A percentile compares a stretch with the other conserved stretches of the same genome.
These are phyloP conservation scores for Leucaena leucocephala DNA, from an alignment of 306 rosid species.

Conservation along the genomic window DNA sequence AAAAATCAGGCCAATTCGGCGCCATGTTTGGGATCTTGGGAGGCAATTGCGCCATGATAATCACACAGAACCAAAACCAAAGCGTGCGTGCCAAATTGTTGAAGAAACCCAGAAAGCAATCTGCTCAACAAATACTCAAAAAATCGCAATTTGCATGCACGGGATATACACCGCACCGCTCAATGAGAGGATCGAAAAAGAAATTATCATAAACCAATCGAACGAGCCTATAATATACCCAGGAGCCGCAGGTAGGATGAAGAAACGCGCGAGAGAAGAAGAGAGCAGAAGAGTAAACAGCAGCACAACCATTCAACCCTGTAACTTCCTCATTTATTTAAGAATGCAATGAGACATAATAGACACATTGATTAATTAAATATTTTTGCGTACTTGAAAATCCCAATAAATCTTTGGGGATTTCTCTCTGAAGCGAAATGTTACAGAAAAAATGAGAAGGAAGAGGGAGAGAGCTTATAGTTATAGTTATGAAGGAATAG, in stretches of 20 bases:
- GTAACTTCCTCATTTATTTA: background rate
- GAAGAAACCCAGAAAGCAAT: background rate
- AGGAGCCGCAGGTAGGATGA: conserved; percentile 27
- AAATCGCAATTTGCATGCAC: conserved; percentile 21
- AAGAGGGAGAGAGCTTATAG: too few relatives aligned
- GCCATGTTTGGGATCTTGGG: conserved; percentile 85
- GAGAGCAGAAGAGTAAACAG: background rate
- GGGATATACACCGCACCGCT: background rate
- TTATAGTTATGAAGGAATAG: too few relatives aligned
- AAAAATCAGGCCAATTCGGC: conserved; percentile 70
- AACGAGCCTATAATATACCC: conserved; percentile 31
- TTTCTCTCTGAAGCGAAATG: background rate
- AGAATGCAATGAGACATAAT: background rate
- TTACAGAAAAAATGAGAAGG: too few relatives aligned
- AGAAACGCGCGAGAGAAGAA: conserved; percentile 23
- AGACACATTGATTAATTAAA: background rate
- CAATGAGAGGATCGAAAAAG: conserved; percentile 8
- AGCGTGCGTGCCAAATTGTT: background rate
- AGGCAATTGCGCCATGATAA: conserved; percentile 85
- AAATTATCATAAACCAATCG: conserved; percentile 18
- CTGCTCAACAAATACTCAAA: background rate
- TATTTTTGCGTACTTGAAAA: conserved; percentile 11
- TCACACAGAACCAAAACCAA: background rate
- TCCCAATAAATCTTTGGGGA: conserved; percentile 33
- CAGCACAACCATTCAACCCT: background rate